Evolutionary conservation across 2,329 filamentous ascomycete genomes (phyloP).

Genomic region (Curvularia verruculosa): DNA sequence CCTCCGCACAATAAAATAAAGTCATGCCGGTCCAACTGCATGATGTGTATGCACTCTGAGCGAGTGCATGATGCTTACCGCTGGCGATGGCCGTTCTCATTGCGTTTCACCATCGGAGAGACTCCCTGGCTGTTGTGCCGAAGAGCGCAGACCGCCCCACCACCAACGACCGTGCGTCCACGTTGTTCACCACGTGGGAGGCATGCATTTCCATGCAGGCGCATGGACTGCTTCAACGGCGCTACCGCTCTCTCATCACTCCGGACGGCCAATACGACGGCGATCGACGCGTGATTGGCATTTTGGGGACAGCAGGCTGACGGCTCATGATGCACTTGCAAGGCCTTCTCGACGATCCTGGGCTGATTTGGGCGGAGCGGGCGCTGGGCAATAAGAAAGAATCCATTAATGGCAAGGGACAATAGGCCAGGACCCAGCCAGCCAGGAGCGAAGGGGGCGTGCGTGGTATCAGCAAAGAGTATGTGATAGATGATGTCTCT

Average conservation of each 20-base stretch:
- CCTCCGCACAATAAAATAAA: neutral
- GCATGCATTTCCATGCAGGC: slow-evolving; percentile 15
- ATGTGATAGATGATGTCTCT: neutral
- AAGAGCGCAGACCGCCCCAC: slow-evolving; percentile 6
- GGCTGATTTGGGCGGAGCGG: neutral
- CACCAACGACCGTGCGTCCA: slow-evolving; percentile 11
- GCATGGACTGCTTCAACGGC: slow-evolving; percentile 11
- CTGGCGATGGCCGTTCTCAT: neutral
- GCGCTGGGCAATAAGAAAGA: neutral
- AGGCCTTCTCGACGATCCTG: neutral
- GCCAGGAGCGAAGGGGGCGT: neutral
- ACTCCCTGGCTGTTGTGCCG: neutral
- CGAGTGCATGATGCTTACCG: neutral
- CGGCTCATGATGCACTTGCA: neutral
- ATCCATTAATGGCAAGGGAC: neutral
- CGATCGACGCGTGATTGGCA: slow-evolving; percentile 1
- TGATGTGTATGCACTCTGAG: neutral
- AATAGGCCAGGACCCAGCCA: neutral
- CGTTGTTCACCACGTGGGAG: slow-evolving; percentile 13
- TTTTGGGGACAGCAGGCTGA: neutral
- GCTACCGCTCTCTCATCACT: neutral
- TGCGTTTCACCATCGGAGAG: slow-evolving; percentile 7
- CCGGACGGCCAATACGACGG: neutral
- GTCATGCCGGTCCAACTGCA: neutral
- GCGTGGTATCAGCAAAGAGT: neutral